These are phyloP conservation scores for Paraphoma chrysanthemicola DNA, from an alignment of 2,329 filamentous ascomycete species.

Conservation along the genomic window DNA sequence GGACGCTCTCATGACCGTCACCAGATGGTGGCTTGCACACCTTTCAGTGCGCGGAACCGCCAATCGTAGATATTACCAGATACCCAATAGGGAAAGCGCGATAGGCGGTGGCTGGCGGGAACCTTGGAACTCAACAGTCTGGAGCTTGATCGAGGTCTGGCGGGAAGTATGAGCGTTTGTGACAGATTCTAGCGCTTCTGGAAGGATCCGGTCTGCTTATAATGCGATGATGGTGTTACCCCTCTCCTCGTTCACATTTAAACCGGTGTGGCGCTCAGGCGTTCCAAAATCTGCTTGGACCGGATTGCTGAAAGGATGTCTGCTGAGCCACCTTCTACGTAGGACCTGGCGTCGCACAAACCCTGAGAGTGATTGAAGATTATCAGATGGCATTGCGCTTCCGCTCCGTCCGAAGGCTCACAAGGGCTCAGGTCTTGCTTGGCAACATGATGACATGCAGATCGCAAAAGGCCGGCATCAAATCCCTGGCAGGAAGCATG, in stretches of 20 bases:
- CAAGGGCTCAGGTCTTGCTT: no score
- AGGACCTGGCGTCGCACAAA: no score
- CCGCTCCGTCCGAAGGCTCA: no score
- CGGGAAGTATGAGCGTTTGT: neutral
- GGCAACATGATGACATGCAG: slow-evolving; percentile 23
- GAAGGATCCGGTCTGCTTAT: neutral
- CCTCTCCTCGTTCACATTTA: slow-evolving; percentile 2
- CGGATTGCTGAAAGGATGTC: neutral
- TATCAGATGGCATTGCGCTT: no score
- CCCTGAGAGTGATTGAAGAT: no score
- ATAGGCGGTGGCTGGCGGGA: neutral
- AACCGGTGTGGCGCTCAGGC: neutral
- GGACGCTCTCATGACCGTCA: neutral
- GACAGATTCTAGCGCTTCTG: slow-evolving; percentile 4
- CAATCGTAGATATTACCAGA: neutral
- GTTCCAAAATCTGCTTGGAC: neutral
- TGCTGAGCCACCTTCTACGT: no score
- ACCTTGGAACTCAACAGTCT: slow-evolving; percentile 1
- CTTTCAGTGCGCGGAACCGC: neutral
- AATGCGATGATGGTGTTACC: slow-evolving; percentile 6
- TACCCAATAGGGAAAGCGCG: neutral
- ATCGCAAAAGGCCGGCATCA: neutral
- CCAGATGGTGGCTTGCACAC: neutral
- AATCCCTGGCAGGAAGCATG: no score
- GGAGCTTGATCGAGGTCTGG: neutral